phyloP scores from a whole-genome alignment of 768 basidiomycete genomes.

The Hysterangium stoloniferum region DNA sequence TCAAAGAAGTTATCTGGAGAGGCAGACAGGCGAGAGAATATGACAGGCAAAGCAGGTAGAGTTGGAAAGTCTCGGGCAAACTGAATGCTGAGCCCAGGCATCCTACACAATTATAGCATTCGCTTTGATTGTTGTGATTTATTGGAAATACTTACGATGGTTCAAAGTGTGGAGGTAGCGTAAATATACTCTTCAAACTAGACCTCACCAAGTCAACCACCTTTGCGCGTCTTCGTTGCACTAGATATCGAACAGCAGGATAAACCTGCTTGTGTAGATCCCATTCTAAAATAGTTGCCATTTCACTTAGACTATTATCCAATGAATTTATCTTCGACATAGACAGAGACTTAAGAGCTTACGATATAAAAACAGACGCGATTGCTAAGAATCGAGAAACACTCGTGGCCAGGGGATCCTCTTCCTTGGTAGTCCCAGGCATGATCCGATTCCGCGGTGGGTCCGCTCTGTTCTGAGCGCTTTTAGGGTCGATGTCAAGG shows the following conservation, averaged over 20 bases:
- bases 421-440: constrained; percentile 54
- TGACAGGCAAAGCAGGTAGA: constrained; percentile 62
- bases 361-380: constrained; percentile 72
- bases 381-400: constrained; percentile 69
- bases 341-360: constrained; percentile 20
- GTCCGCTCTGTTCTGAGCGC: constrained; percentile 34
- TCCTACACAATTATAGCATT: constrained; percentile 26
- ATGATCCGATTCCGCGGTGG: constrained; percentile 53
- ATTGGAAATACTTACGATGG: constrained; percentile 40
- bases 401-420: constrained; percentile 60
- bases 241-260: constrained; percentile 87
- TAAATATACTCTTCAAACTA: constrained; percentile 75
- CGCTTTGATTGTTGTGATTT: constrained; percentile 12
- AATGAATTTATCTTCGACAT: neutral
- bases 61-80: constrained; percentile 57
- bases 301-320: constrained; percentile 55
- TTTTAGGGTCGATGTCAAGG: constrained; percentile 47
- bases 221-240: constrained; percentile 84
- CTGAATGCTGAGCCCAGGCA: constrained; percentile 45
- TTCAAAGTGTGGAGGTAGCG: constrained; percentile 58
- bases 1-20: constrained; percentile 65
- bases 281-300: constrained; percentile 77
- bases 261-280: constrained; percentile 77
- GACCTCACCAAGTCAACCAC: constrained; percentile 79
- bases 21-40: constrained; percentile 70